These are phyloP conservation scores for Aphanomyces astaci DNA, from an alignment of 352 stramenopile genomes.

Conservation along the genomic window DNA sequence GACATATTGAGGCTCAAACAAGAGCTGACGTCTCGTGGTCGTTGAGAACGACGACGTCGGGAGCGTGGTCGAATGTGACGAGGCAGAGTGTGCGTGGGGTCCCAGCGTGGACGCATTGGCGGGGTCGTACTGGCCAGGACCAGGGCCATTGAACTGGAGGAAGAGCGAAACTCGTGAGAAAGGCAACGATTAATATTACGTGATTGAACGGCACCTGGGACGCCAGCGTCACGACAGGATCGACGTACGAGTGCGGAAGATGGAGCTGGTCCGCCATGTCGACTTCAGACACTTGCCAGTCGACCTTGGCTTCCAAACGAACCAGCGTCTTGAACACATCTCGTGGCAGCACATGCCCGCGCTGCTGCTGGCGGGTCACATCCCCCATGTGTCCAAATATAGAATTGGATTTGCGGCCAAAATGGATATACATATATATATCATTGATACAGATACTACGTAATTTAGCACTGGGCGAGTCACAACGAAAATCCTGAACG, in stretches of 20 bases:
- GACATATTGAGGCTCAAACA: background rate
- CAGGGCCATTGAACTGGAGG: slow-evolving; percentile 9
- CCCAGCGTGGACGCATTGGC: background rate
- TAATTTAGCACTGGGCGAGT: no score
- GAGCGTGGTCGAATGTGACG: background rate
- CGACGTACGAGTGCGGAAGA: slow-evolving; percentile 3
- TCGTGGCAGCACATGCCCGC: slow-evolving; percentile 33
- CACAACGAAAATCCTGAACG: no score
- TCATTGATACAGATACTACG: no score
- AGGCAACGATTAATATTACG: background rate
- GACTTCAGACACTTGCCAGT: background rate
- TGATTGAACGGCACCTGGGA: slow-evolving; percentile 4
- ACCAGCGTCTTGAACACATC: slow-evolving; percentile 67
- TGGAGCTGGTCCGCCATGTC: background rate
- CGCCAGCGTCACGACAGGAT: background rate
- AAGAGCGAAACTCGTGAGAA: background rate
- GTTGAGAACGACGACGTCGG: background rate
- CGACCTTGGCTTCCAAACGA: slow-evolving; percentile 36
- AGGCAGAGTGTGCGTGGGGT: background rate
- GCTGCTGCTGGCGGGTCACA: background rate
- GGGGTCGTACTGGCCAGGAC: slow-evolving; percentile 5
- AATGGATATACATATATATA: no score
- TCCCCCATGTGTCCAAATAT: no score
- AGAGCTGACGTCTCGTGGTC: background rate
- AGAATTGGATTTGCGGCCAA: no score